Base-by-base conservation (phyloP, 352 stramenopile genomes). In the Phytophthora europaea region DNA sequence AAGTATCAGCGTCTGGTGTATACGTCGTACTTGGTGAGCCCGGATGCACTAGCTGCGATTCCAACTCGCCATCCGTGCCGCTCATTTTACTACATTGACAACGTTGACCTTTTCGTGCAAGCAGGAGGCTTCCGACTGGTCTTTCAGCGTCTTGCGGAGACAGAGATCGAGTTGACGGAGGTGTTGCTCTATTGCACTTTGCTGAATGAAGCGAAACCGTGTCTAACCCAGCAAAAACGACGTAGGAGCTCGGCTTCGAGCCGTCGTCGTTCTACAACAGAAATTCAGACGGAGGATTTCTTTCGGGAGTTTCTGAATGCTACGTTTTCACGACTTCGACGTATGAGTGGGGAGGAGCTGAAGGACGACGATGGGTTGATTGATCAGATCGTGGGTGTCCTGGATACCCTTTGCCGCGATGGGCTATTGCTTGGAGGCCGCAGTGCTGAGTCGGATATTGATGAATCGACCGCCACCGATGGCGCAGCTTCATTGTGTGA, bases 101-200 rank as follows among this genome's bases (percentile, higher is more conserved):
- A 87, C n/a, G 64, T 96, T 16, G 90, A 97, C 26, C 65, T 92
- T 23, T 96, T 97, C 63, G 69, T 97, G 9, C 90, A 97, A 85
- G 87, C 83, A 2, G 88, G 89, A 60, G 90, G 90, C 4, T 93
- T 93, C 40, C 81, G 77, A 8, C 80, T 94, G 28, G 89, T 97
- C 50, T 70, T 95, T 36, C 75, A 93, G 67, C 83, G 90, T 0
- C 71, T 94, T 22, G 75, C 83, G 8, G 62, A 70, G 7, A 51
- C 65, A 4, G 76, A 90, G 2, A 71, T 94, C 34, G 51, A 76
- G 16, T 61, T 95, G 22, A 71, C 74, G 0, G 90, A 97, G 73
- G 64, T 97, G 13, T 61, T 88, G 20, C 73, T 96, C 9, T 92
- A 94, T 65, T 85, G 84, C 31, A 84, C 80, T 33, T 67, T 97